Conservation (phyloP, 108 stramenopile species). For the Stephanodiscus minutulus region DNA sequence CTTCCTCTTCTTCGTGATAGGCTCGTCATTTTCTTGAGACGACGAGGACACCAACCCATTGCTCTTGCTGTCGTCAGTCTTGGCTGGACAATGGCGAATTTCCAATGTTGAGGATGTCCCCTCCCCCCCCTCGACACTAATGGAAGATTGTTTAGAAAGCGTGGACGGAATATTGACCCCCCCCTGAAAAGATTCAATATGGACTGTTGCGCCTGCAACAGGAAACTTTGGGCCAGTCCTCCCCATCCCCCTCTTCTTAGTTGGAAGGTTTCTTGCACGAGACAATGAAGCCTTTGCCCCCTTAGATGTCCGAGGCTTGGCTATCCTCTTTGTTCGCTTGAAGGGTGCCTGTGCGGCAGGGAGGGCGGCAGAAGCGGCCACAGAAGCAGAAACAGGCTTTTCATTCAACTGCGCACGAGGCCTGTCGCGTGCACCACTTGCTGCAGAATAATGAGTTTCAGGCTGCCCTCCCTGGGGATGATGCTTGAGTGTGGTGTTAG, state of each 20-base stretch:
- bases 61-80: neutral
- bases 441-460: neutral
- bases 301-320: constrained; percentile 1
- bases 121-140: neutral
- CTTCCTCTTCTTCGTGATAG: neutral
- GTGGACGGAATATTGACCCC: neutral
- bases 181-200: neutral
- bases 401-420: neutral
- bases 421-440: neutral
- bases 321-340: constrained; percentile 6
- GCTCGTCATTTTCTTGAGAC: neutral
- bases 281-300: neutral
- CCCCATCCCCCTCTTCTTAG: neutral
- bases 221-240: neutral
- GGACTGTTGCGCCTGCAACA: neutral
- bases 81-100: neutral
- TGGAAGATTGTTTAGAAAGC: neutral
- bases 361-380: neutral
- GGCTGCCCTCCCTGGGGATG: neutral
- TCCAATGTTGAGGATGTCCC: neutral
- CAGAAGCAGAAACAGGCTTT: neutral
- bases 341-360: neutral
- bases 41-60: neutral
- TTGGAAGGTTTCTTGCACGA: neutral
- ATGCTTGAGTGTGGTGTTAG: neutral